Base-by-base conservation (phyloP, 495 filamentous ascomycete genomes). In the Penicillium antarcticum region DNA sequence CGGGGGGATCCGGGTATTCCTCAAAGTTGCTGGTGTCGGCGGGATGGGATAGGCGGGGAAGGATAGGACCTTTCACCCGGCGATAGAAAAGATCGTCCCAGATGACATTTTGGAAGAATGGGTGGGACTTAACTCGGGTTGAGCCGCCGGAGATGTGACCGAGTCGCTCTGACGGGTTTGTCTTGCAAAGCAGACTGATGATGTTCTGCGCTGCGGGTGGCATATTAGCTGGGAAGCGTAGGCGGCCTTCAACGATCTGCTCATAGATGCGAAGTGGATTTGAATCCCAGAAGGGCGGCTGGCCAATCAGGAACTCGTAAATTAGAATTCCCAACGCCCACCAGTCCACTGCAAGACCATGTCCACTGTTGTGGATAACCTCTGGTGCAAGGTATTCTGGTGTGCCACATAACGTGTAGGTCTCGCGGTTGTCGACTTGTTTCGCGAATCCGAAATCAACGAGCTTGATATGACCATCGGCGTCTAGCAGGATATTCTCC, bases 381-480 rank as follows among this genome's bases (percentile, higher is more conserved):
- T 98, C 94, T 2, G 94, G 94, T 2, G 94, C 92, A 16, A 98
- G 79, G 67, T 98, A 98, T 62, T 98, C 94, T 21, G 92, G 94
- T 0, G 94, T 98, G 18, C 94, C 94, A 61, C 94, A 97, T 3
- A 97, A 80, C 6, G 94, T 98, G 66, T 97, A 97, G 4, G 92
- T 98, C 73, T 96, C 91, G 31, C 66, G 73, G 41, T 76, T 66
- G 35, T 61, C 67, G 5, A 75, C 65, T 58, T 75, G 68, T 75
- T 97, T 97, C 24, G 94, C 94, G 64, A 98, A 97, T 0, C 94
- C 94, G 70, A 98, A 98, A 69, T 98, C 94, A n/a, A 97, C 92
- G 32, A 97, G 77, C 69, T 94, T 96, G 63, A 98, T 82, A 69
- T 98, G 94, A 5, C 94, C 94, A 31, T 96, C 83, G 13, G 82